A percentile compares a stretch with the other conserved stretches of the same genome.
Conservation (phyloP, 2,329 filamentous ascomycete species). For the Cladosporium sp. region DNA sequence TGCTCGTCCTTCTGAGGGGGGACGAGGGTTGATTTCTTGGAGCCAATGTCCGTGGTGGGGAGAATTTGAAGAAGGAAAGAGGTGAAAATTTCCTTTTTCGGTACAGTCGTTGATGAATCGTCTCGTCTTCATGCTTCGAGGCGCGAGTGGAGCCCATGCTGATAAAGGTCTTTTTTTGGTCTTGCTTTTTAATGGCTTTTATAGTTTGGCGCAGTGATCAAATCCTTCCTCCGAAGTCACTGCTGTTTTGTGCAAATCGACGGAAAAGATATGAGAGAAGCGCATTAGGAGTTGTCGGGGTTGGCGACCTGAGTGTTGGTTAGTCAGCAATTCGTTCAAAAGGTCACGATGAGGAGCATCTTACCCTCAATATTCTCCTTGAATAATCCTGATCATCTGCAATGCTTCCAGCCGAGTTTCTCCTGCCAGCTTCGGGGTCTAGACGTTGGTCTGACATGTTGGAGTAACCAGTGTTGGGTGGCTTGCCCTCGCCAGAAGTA, state of each 20-base stretch:
- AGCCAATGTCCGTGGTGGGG: too few species aligned
- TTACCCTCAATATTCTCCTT: slow-evolving; percentile 87
- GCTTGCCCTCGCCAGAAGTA: slow-evolving; percentile 37
- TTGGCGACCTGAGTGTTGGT: slow-evolving; percentile 6
- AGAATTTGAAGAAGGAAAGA: slow-evolving; percentile 6
- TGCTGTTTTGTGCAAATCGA: slow-evolving; percentile 4
- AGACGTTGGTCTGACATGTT: slow-evolving; percentile 79
- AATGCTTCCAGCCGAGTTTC: slow-evolving; percentile 80
- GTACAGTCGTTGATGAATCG: slow-evolving; percentile 14
- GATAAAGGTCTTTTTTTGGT: neutral
- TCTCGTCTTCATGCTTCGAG: slow-evolving; percentile 12
- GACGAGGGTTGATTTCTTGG: too few species aligned
- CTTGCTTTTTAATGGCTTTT: neutral
- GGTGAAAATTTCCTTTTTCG: slow-evolving; percentile 6
- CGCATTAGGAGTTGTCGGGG: slow-evolving; percentile 7
- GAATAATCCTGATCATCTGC: slow-evolving; percentile 97
- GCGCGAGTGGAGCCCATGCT: neutral
- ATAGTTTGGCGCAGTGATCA: too few species aligned
- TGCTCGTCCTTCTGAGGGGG: too few species aligned
- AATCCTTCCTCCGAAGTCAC: neutral
- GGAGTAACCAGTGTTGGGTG: slow-evolving; percentile 58
- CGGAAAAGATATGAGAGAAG: neutral
- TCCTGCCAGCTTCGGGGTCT: slow-evolving; percentile 61
- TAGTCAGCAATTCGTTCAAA: neutral
- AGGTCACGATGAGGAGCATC: neutral